Percentiles rank a stretch among this genome's conserved stretches.
Conservation (phyloP, 139 green algal species). For the Chlamydomonas eustigma region DNA sequence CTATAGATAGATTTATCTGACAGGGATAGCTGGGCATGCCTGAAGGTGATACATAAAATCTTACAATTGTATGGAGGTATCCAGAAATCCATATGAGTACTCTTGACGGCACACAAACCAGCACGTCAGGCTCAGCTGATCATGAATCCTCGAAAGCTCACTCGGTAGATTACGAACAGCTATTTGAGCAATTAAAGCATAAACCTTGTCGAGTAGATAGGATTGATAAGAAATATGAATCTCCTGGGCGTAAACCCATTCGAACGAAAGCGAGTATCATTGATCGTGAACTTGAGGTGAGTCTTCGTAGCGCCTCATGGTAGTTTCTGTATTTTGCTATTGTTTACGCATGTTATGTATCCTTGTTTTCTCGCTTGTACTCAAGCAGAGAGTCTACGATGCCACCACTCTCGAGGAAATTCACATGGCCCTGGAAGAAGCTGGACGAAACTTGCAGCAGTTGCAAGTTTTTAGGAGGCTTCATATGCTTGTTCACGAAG, state of each 20-base stretch:
- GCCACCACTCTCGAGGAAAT: conserved; percentile 64
- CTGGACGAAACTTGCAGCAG: conserved; percentile 46
- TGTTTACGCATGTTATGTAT: too few relatives aligned
- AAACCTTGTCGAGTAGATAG: conserved; percentile 25
- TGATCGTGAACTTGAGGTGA: conserved; percentile 31
- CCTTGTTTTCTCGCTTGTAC: too few relatives aligned
- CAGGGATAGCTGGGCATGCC: too few relatives aligned
- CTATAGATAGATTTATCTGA: too few relatives aligned
- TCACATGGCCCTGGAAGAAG: conserved; percentile 48
- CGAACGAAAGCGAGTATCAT: conserved; percentile 31
- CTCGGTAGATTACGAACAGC: conserved; percentile 21
- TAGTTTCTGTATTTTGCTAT: neutral
- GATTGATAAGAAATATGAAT: conserved; percentile 25
- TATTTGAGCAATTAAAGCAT: conserved; percentile 39
- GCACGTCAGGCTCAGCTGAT: conserved; percentile 33
- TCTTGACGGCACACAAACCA: too few relatives aligned
- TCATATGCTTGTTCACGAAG: conserved; percentile 49
- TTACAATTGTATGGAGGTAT: too few relatives aligned
- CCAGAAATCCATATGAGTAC: too few relatives aligned
- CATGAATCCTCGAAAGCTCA: neutral
- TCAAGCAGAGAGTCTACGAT: conserved; percentile 36
- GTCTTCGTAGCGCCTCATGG: neutral
- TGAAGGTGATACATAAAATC: too few relatives aligned
- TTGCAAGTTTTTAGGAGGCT: conserved; percentile 62
- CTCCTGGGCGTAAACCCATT: neutral